A percentile compares a stretch with the other conserved stretches of the same genome.
phyloP scores from a whole-genome alignment of 23 red algal genomes.

The Gracilaria gracilis region DNA sequence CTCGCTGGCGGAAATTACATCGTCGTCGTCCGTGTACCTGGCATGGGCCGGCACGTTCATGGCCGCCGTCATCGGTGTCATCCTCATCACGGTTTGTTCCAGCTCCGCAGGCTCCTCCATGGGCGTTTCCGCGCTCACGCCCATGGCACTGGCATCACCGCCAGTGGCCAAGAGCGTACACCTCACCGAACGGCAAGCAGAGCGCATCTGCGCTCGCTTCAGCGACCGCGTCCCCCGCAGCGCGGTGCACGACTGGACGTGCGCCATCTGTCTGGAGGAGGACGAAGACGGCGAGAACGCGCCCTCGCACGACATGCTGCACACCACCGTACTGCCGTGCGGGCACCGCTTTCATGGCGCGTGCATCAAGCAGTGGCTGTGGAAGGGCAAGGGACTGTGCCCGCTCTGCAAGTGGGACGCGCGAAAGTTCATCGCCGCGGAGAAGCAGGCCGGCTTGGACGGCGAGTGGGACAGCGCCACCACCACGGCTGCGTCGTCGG shows the following conservation, averaged over 20 bases:
- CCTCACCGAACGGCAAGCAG: conserved; percentile 15
- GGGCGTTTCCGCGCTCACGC: not conserved
- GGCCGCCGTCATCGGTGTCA: conserved; percentile 47
- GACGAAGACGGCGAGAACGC: not conserved
- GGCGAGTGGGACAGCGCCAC: not conserved
- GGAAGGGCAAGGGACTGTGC: conserved; percentile 37
- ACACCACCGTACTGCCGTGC: conserved; percentile 26
- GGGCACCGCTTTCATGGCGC: conserved; percentile 37
- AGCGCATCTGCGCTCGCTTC: conserved; percentile 1
- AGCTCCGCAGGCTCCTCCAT: not conserved
- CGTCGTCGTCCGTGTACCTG: conserved; percentile 16
- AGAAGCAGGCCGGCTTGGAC: conserved; percentile 2
- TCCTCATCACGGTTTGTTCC: conserved; percentile 25
- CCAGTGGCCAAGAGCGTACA: conserved; percentile 11
- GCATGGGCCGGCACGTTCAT: conserved; percentile 51
- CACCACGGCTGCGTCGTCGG: not conserved
- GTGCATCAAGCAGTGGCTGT: conserved; percentile 64
- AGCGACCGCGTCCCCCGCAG: not conserved
- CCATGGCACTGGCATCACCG: not conserved
- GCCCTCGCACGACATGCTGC: not conserved
- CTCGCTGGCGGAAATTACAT: not conserved
- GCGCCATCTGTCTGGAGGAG: conserved; percentile 63
- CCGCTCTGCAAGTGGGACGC: conserved; percentile 71
- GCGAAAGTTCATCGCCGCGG: conserved; percentile 32
- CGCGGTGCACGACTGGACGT: conserved; percentile 39